Conservation (phyloP, 805 yeast genomes). For the Hanseniaspora nectarophila region DNA sequence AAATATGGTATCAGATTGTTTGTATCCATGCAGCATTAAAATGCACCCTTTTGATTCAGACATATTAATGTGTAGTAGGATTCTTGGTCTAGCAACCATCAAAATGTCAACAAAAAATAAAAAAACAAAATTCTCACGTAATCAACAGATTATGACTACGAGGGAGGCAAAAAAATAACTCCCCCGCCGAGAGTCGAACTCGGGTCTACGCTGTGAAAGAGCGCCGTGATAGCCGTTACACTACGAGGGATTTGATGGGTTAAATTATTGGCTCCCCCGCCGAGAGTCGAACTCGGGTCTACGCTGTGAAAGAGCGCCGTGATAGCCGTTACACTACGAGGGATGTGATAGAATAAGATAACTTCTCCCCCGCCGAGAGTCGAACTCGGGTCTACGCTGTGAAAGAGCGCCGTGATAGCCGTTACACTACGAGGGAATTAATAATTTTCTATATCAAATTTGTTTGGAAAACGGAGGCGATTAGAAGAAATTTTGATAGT, state of each 20-base stretch:
- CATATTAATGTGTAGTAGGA: too few species aligned
- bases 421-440: not conserved
- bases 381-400: slow-evolving; percentile 5
- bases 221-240: slow-evolving; percentile 15
- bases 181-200: slow-evolving; percentile 15
- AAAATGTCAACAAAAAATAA: not conserved
- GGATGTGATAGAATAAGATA: not conserved
- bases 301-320: slow-evolving; percentile 5
- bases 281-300: slow-evolving; percentile 5
- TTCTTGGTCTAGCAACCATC: too few species aligned
- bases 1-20: slow-evolving; percentile 69
- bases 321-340: slow-evolving; percentile 5
- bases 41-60: slow-evolving; percentile 33
- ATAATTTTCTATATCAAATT: not conserved
- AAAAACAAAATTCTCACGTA: not conserved
- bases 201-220: slow-evolving; percentile 15
- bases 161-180: not conserved
- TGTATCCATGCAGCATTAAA: slow-evolving; percentile 80
- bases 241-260: slow-evolving; percentile 5
- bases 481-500: too few species aligned
- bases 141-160: not conserved
- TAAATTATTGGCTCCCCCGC: not conserved
- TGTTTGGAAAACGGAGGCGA: not conserved
- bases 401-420: slow-evolving; percentile 5
- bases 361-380: slow-evolving; percentile 2